These are phyloP conservation scores for Trametopsis cervina DNA, from an alignment of 768 basidiomycete genomes.

Conservation along the genomic window DNA sequence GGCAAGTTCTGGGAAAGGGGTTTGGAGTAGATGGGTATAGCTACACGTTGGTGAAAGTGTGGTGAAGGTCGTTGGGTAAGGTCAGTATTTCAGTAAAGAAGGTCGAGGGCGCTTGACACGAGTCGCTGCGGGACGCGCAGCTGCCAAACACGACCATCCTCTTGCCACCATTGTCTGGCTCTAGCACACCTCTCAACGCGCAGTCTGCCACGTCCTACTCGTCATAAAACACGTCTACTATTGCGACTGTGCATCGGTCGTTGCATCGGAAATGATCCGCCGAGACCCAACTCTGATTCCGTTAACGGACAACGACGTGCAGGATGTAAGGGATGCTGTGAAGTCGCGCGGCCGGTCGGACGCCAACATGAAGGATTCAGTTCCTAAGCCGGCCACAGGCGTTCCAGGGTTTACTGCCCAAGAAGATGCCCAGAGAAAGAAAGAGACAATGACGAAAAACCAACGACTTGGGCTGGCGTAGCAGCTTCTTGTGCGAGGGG, in stretches of 20 bases:
- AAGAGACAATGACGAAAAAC: conserved; percentile 28
- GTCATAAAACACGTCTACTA: conserved; percentile 1
- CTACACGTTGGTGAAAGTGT: too few relatives aligned
- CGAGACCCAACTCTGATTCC: conserved; percentile 69
- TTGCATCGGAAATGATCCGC: conserved; percentile 57
- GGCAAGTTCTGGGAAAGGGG: too few relatives aligned
- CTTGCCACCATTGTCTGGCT: not conserved
- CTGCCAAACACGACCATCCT: not conserved
- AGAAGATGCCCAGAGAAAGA: conserved; percentile 29
- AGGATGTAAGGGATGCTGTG: conserved; percentile 56
- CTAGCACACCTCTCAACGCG: not conserved
- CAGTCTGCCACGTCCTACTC: not conserved
- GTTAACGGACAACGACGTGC: conserved; percentile 72
- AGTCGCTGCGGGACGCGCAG: not conserved
- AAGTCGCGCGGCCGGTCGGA: not conserved
- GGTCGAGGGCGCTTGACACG: conserved; percentile 3
- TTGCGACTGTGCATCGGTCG: conserved; percentile 1
- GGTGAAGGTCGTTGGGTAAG: not conserved
- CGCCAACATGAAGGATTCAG: not conserved
- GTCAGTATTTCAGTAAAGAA: conserved; percentile 5
- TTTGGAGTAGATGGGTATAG: too few relatives aligned
- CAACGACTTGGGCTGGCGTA: conserved; percentile 27
- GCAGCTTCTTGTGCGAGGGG: too few relatives aligned
- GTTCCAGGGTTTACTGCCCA: conserved; percentile 15
- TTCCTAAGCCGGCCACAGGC: not conserved